Base-by-base conservation (phyloP, 2,329 filamentous ascomycete genomes). In the Didymellaceae sp. region DNA sequence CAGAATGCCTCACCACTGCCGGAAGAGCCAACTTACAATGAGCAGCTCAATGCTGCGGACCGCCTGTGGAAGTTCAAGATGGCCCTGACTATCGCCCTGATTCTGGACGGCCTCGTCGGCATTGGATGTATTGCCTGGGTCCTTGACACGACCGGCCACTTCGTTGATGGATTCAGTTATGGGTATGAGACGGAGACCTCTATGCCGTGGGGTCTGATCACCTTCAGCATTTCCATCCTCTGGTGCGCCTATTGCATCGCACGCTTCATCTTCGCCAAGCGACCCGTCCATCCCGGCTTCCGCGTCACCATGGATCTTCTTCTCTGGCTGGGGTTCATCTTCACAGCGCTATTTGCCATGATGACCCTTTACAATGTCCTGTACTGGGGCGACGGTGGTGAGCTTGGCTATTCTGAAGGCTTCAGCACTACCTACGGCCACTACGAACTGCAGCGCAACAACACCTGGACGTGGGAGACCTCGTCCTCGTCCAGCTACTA, bases 261-360 rank as follows among this genome's bases (percentile, higher is more conserved):
- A 21, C 43, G 66, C 13, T 59, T 72, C 33, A 33, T 70, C 18
- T 16, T 63, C 9, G 61, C 62, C 40, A 62, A 65, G 33, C 54
- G 53, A 1, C 62, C 68, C 8, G 56, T 73, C 1, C 71, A 74
- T 46, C 71, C 72, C 4, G 71, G 71, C 14, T 43, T 57, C 5
- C 65, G 63, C 24, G 71, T 74, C n/a, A 56, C 66, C 9, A 51
- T 72, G 37, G 69, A 74, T 39, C 59, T 74, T 1, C 33, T 74
- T 1, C 60, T 74, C 2, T 74, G 70, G 70, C 58, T 74, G 2
- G 59, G 61, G 10, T 65, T 67, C 43, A 54, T 73, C 14, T 20
- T 54, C 6, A 72, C 69, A 0, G 65, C 57, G 0, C 28, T 71
- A 6, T 63, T 71, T 21, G 61, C 62, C 11, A 37, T 68, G 20